phyloP scores from a whole-genome alignment of 225 moss, liverwort and hornwort genomes.

The Neckera pumila region DNA sequence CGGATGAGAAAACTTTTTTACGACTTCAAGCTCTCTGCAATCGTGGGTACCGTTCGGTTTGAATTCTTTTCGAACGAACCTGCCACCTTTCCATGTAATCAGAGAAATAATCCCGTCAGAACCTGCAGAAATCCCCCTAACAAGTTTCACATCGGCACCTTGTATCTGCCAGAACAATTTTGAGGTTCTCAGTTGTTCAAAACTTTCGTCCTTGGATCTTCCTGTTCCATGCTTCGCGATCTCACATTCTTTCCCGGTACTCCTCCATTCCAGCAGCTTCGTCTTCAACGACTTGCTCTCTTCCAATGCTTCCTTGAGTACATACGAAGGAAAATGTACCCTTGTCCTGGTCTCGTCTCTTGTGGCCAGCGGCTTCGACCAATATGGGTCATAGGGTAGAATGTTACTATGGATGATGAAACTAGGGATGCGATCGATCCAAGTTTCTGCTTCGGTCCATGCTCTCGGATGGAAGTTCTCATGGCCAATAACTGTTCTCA shows the following conservation, averaged over 20 bases:
- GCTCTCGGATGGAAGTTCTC: neutral
- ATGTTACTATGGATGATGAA: slow-evolving; percentile 9
- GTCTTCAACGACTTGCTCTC: neutral
- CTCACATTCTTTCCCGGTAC: neutral
- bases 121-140: neutral
- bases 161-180: neutral
- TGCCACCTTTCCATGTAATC: slow-evolving; percentile 7
- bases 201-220: neutral
- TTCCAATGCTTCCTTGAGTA: neutral
- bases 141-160: neutral
- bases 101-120: neutral
- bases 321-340: neutral
- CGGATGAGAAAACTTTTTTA: slow-evolving; percentile 8
- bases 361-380: neutral
- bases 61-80: neutral
- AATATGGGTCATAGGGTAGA: slow-evolving; percentile 6
- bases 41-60: too few species aligned
- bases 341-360: neutral
- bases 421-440: neutral
- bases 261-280: neutral
- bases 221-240: neutral
- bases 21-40: slow-evolving; percentile 7
- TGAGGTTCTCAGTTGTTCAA: neutral
- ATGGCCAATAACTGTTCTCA: slow-evolving; percentile 4
- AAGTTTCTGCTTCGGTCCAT: neutral